Conservation (phyloP, 2,329 filamentous ascomycete genomes). For the Trichoderma arundinaceum region DNA sequence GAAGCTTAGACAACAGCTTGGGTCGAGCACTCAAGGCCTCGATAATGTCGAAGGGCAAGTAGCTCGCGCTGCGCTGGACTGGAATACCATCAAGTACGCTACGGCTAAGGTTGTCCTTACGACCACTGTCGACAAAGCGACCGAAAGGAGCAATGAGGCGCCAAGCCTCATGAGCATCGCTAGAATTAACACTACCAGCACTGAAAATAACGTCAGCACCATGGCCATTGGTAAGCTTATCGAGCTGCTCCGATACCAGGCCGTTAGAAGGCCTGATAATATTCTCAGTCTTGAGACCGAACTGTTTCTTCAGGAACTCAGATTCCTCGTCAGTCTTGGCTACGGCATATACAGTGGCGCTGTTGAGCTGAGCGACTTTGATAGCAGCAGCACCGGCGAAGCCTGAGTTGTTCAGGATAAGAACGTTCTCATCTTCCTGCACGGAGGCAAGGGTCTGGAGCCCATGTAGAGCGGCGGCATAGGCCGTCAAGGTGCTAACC, state of each 20-base stretch:
- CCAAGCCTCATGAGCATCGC: slow-evolving; percentile 42
- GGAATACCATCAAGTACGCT: slow-evolving; percentile 36
- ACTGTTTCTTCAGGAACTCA: slow-evolving; percentile 37
- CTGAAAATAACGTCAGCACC: slow-evolving; percentile 49
- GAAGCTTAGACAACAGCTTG: slow-evolving; percentile 31
- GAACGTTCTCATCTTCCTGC: slow-evolving; percentile 41
- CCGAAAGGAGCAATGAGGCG: slow-evolving; percentile 47
- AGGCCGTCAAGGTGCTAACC: slow-evolving; percentile 33
- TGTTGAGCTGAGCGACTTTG: slow-evolving; percentile 36
- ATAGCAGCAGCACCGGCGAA: slow-evolving; percentile 42
- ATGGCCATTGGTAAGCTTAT: slow-evolving; percentile 37
- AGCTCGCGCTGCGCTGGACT: slow-evolving; percentile 37
- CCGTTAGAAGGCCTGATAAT: slow-evolving; percentile 44
- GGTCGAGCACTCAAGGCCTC: slow-evolving; percentile 34
- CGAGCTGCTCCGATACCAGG: slow-evolving; percentile 40
- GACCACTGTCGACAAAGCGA: slow-evolving; percentile 41
- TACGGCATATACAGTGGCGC: slow-evolving; percentile 42
- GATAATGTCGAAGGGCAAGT: slow-evolving; percentile 38
- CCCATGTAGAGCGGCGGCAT: slow-evolving; percentile 37
- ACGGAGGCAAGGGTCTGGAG: slow-evolving; percentile 38
- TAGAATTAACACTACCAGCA: slow-evolving; percentile 43
- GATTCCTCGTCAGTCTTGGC: slow-evolving; percentile 41
- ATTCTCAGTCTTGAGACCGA: slow-evolving; percentile 40
- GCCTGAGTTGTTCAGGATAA: slow-evolving; percentile 43
- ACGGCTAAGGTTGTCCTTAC: slow-evolving; percentile 37